Evolutionary conservation across 768 basidiomycete genomes (phyloP).

Genomic region (Tremella mesenterica): DNA sequence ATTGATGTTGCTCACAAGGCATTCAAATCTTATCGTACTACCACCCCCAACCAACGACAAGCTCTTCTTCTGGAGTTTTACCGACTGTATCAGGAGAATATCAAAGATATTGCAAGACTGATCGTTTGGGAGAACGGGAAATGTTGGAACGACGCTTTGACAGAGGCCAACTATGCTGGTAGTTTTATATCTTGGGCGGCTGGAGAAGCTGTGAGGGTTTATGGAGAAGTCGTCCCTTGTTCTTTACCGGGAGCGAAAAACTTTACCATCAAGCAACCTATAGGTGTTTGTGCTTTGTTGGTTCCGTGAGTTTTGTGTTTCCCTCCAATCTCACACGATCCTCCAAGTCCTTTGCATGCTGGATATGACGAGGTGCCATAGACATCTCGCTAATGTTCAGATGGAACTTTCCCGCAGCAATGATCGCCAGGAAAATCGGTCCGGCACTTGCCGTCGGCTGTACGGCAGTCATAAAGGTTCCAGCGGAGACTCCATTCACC

Average conservation of each 20-base stretch:
- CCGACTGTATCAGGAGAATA: slow-evolving; percentile 67
- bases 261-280: slow-evolving; percentile 84
- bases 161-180: slow-evolving; percentile 63
- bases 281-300: slow-evolving; percentile 46
- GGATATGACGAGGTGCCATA: not conserved
- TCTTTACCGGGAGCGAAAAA: slow-evolving; percentile 63
- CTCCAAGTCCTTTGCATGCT: not conserved
- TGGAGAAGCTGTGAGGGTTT: slow-evolving; percentile 82
- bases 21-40: slow-evolving; percentile 76
- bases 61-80: slow-evolving; percentile 74
- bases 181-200: slow-evolving; percentile 50
- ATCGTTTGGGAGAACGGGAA: slow-evolving; percentile 95
- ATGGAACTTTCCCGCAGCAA: slow-evolving; percentile 86
- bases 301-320: slow-evolving; percentile 24
- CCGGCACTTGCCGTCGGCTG: slow-evolving; percentile 83
- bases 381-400: slow-evolving; percentile 1
- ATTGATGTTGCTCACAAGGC: slow-evolving; percentile 72
- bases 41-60: slow-evolving; percentile 75
- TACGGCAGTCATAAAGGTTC: slow-evolving; percentile 87
- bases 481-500: slow-evolving; percentile 90
- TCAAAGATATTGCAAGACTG: slow-evolving; percentile 77
- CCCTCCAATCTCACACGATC: not conserved
- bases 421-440: slow-evolving; percentile 50
- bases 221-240: slow-evolving; percentile 85
- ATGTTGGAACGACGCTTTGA: slow-evolving; percentile 71